These are phyloP conservation scores for Penicillium canariense DNA, from an alignment of 495 filamentous ascomycete genomes.

Conservation along the genomic window DNA sequence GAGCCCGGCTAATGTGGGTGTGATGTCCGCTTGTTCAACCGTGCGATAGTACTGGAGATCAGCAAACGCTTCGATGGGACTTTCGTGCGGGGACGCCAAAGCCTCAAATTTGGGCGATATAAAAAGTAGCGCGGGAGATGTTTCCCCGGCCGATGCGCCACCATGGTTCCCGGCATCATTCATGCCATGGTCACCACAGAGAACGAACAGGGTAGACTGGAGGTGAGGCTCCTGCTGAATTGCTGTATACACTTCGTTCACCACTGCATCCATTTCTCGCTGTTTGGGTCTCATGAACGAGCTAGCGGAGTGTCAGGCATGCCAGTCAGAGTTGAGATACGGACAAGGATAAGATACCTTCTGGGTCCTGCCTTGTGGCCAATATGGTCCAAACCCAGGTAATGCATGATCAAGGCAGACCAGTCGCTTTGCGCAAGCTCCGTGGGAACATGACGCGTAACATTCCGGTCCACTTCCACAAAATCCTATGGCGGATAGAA, in stretches of 20 bases:
- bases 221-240: conserved; percentile 69
- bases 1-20: conserved; percentile 82
- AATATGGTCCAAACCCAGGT: conserved; percentile 94
- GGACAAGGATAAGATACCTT: conserved; percentile 49
- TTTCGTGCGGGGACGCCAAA: conserved; percentile 43
- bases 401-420: conserved; percentile 93
- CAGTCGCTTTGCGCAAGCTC: conserved; percentile 80
- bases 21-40: conserved; percentile 90
- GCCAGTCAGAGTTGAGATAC: background rate
- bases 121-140: conserved; percentile 87
- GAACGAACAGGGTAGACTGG: conserved; percentile 72
- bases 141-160: conserved; percentile 88
- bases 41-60: conserved; percentile 77
- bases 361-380: conserved; percentile 93
- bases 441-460: conserved; percentile 80
- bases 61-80: conserved; percentile 35
- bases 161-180: conserved; percentile 98
- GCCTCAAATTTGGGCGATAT: conserved; percentile 78
- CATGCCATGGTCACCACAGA: conserved; percentile 97
- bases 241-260: conserved; percentile 70
- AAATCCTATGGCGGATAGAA: conserved; percentile 67
- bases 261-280: conserved; percentile 86
- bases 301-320: conserved; percentile 41
- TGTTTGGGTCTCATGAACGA: conserved; percentile 93
- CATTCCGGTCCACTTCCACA: conserved; percentile 95